Evolutionary conservation across 148 eudicot genomes (phyloP).

Genomic region (Rhododendron williamsianum): DNA sequence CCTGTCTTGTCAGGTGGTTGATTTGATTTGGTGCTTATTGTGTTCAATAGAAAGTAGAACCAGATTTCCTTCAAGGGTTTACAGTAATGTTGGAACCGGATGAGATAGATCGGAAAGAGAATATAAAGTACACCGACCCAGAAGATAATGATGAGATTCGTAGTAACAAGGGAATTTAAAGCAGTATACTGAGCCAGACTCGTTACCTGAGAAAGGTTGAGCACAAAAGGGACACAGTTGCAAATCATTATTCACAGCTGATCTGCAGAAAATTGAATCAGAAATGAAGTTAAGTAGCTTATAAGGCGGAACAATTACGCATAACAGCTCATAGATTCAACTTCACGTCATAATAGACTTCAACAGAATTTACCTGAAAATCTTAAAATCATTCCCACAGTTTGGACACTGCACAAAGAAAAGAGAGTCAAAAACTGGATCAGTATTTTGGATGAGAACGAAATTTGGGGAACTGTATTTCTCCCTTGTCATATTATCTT

Average conservation of each 20-base stretch:
- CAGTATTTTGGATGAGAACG: not conserved
- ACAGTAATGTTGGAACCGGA: not conserved
- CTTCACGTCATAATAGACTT: conserved; percentile 6
- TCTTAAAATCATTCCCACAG: conserved; percentile 76
- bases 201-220: conserved; percentile 88
- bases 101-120: not conserved
- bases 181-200: not conserved
- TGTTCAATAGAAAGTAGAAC: not conserved
- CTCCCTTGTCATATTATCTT: not conserved
- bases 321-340: not conserved
- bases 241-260: conserved; percentile 57
- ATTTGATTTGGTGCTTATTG: not conserved
- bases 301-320: not conserved
- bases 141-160: not conserved
- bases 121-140: not conserved
- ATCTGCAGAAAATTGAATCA: conserved; percentile 42
- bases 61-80: not conserved
- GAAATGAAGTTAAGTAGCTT: not conserved
- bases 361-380: conserved; percentile 60
- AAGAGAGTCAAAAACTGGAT: conserved; percentile 3
- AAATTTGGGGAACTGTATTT: not conserved
- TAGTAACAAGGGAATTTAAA: not conserved
- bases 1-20: not conserved
- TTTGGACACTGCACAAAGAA: conserved; percentile 77
- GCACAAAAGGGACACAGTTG: conserved; percentile 81